phyloP scores from a whole-genome alignment of 495 filamentous ascomycete genomes.

The Hyaloscypha variabilis region DNA sequence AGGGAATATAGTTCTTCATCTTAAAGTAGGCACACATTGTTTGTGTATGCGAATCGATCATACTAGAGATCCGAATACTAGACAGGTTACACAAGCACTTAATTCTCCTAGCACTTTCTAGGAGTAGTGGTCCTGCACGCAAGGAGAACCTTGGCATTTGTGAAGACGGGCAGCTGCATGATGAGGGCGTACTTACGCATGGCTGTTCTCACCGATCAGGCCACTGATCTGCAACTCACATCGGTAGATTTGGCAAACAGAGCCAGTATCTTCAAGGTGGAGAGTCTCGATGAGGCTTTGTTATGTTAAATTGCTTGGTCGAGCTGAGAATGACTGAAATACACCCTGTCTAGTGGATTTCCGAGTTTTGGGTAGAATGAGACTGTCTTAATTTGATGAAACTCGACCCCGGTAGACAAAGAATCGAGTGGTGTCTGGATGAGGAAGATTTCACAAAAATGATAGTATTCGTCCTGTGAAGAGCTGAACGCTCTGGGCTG shows the following conservation, averaged over 20 bases:
- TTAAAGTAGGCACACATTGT: too few species aligned
- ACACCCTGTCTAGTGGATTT: conserved; percentile 13
- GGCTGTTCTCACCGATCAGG: conserved; percentile 9
- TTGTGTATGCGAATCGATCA: too few species aligned
- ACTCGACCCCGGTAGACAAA: conserved; percentile 20
- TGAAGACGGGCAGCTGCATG: conserved; percentile 22
- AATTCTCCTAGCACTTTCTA: background rate
- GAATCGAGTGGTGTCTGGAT: conserved; percentile 9
- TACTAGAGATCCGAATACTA: too few species aligned
- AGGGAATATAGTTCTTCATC: too few species aligned
- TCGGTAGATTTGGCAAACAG: conserved; percentile 25
- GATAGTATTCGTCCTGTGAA: background rate
- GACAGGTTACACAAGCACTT: too few species aligned
- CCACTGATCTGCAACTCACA: conserved; percentile 17
- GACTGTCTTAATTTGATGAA: conserved; percentile 24
- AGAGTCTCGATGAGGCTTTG: conserved; percentile 20
- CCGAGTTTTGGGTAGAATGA: conserved; percentile 14
- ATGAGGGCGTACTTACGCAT: conserved; percentile 13
- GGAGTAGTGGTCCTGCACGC: background rate
- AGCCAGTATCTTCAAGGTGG: background rate
- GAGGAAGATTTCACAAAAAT: background rate
- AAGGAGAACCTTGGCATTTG: background rate
- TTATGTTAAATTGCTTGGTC: conserved; percentile 17
- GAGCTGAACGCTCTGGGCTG: conserved; percentile 1
- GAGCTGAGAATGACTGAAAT: conserved; percentile 22